phyloP scores from a whole-genome alignment of 768 basidiomycete genomes.

The Hygrophorus russula region DNA sequence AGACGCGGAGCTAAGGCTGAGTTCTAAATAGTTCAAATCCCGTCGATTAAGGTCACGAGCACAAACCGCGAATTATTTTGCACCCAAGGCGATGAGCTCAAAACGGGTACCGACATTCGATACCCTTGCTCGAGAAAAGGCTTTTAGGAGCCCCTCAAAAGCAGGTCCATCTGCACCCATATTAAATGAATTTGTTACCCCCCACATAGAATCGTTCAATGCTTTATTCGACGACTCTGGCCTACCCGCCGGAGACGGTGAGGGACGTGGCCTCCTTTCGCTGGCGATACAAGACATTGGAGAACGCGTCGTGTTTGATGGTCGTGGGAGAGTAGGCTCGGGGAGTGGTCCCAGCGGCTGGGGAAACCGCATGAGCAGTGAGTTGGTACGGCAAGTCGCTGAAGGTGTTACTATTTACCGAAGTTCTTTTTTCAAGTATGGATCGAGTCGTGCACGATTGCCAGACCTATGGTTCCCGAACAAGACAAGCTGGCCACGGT shows the following conservation, averaged over 20 bases:
- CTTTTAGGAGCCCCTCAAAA: constrained; percentile 67
- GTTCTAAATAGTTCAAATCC: not conserved
- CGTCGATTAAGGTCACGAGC: not conserved
- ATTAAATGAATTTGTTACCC: constrained; percentile 85
- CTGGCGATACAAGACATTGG: constrained; percentile 77
- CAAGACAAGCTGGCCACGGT: constrained; percentile 67
- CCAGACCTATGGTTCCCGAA: constrained; percentile 79
- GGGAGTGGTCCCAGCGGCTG: constrained; percentile 45
- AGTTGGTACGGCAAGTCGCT: constrained; percentile 20
- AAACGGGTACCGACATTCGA: constrained; percentile 62
- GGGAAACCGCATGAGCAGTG: constrained; percentile 83
- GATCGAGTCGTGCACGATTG: constrained; percentile 79
- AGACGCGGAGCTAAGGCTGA: not conserved
- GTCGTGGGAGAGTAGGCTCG: constrained; percentile 39
- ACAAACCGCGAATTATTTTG: too few species aligned
- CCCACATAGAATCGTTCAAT: constrained; percentile 95
- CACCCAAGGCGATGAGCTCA: too few species aligned
- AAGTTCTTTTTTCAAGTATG: constrained; percentile 49
- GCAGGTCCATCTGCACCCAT: constrained; percentile 62
- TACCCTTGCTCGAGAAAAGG: constrained; percentile 68
- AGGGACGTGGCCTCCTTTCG: constrained; percentile 70
- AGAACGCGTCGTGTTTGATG: constrained; percentile 89
- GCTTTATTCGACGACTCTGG: constrained; percentile 90
- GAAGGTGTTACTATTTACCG: constrained; percentile 1
- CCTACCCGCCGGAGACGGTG: constrained; percentile 59